phyloP scores from a whole-genome alignment of 129 eudicot species.

The Logfia minima region DNA sequence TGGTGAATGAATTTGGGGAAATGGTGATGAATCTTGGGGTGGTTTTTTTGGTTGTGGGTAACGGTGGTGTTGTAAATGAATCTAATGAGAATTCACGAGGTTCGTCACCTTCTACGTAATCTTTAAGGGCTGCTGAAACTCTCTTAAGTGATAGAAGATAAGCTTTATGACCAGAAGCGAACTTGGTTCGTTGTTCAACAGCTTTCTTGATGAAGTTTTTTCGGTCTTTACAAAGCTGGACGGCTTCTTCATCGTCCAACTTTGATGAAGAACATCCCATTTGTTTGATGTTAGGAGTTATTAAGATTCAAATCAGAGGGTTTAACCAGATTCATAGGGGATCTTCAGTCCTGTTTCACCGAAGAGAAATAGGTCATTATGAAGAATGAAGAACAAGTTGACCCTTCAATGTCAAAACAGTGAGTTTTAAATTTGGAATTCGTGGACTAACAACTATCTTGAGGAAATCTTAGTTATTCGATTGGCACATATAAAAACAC shows the following conservation, averaged over 20 bases:
- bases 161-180: slow-evolving; percentile 81
- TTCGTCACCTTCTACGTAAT: slow-evolving; percentile 79
- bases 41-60: slow-evolving; percentile 57
- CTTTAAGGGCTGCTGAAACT: slow-evolving; percentile 87
- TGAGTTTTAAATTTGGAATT: background rate
- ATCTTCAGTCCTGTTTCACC: slow-evolving; percentile 31
- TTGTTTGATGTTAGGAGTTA: slow-evolving; percentile 40
- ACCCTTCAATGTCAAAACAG: background rate
- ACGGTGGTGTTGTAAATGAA: slow-evolving; percentile 56
- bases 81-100: slow-evolving; percentile 74
- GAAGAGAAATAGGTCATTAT: slow-evolving; percentile 9
- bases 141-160: slow-evolving; percentile 73
- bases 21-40: slow-evolving; percentile 69
- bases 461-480: background rate
- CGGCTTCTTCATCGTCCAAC: slow-evolving; percentile 87
- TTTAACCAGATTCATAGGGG: slow-evolving; percentile 64
- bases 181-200: slow-evolving; percentile 71
- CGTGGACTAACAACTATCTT: background rate
- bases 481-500: background rate
- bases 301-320: slow-evolving; percentile 41
- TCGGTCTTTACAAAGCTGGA: slow-evolving; percentile 83
- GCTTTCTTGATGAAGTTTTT: slow-evolving; percentile 93
- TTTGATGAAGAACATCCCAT: slow-evolving; percentile 99
- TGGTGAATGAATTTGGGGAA: slow-evolving; percentile 70
- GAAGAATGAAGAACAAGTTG: slow-evolving; percentile 23